Evolutionary conservation across 805 yeast species (phyloP), one percentile per base, ranked within the genome.

Genomic region (Teunomyces gatunensis): DNA sequence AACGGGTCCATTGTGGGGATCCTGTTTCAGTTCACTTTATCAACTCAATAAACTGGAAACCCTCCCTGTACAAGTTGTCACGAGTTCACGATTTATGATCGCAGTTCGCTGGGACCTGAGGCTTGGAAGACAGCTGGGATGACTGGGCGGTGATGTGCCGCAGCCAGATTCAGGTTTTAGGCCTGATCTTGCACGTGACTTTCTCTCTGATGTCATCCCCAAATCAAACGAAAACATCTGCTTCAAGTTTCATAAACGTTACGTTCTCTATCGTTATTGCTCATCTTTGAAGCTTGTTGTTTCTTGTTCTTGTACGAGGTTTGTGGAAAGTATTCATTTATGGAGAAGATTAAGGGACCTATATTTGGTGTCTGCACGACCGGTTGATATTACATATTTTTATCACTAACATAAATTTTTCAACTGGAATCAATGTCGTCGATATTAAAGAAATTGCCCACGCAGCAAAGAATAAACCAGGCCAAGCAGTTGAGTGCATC

Each of bases 401-500:
- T 30, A 23, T 23, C 25, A 23, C 20, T 18, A 23, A 6, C 33
- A 30, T 29, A 10, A 30, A 30, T 13, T n/a, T 30, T 13, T 30
- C 17, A 13, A 30, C 15, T n/a, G n/a, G 18, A 32, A 18, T 23
- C 40, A 21, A 61, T 60, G 64, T 53, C 63, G 18, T 52, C 63
- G 2, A 48, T 64, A 30, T 58, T 68, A 49, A 64, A 56, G 58
- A 52, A 68, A 53, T 53, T 64, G 45, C 80, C 82, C 17, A 50
- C 72, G 1, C 57, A 62, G 51, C 68, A 64, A 44, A 77, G 88
- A 61, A 69, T 87, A 13, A 68, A 74, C 41, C 77, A 80, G 60
- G 75, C 83, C 23, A 77, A 81, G 48, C 76, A 84, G 60, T 64
- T 84, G 23, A 80, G 84, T 49, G 81, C 89, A 28, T 73, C 77